These are phyloP conservation scores for Schizonepeta tenuifolia DNA, from an alignment of 257 asterid species.

Conservation along the genomic window DNA sequence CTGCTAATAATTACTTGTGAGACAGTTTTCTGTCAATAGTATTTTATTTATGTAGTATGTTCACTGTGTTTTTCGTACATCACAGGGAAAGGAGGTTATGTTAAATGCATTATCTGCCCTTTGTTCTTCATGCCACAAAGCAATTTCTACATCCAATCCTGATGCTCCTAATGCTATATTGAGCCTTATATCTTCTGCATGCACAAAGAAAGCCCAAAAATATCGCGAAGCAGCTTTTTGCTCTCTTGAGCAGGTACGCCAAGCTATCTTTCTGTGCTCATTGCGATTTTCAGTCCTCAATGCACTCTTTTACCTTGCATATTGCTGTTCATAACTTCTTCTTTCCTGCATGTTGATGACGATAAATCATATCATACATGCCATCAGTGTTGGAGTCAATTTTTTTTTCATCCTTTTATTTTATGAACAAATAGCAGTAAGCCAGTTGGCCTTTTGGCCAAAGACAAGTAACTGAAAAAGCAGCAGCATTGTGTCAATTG, in stretches of 20 bases:
- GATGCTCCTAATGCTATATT: constrained; percentile 74
- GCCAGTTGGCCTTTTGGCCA: constrained; percentile 23
- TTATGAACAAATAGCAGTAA: constrained; percentile 17
- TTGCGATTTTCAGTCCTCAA: constrained; percentile 22
- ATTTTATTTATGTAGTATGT: constrained; percentile 4
- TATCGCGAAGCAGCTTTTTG: constrained; percentile 91
- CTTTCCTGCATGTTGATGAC: constrained; percentile 20
- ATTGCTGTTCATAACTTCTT: constrained; percentile 10
- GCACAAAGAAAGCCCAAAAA: constrained; percentile 73
- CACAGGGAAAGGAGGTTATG: constrained; percentile 93
- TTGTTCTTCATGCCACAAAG: constrained; percentile 74
- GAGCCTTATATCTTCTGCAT: constrained; percentile 73
- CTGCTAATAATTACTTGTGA: constrained; percentile 13
- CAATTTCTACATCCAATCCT: constrained; percentile 66
- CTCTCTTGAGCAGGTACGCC: constrained; percentile 89
- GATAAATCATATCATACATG: too few relatives aligned
- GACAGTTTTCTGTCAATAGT: constrained; percentile 18
- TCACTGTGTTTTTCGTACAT: constrained; percentile 29
- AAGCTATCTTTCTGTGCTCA: constrained; percentile 10
- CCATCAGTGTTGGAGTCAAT: constrained; percentile 7
- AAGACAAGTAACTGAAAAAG: neutral
- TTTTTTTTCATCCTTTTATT: neutral
- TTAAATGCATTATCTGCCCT: constrained; percentile 80
- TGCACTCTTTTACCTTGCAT: constrained; percentile 14
- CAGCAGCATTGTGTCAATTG: neutral